These are phyloP conservation scores for Vairimorpha ceranae DNA, from an alignment of 371 early-diverging fungal species.

Conservation along the genomic window DNA sequence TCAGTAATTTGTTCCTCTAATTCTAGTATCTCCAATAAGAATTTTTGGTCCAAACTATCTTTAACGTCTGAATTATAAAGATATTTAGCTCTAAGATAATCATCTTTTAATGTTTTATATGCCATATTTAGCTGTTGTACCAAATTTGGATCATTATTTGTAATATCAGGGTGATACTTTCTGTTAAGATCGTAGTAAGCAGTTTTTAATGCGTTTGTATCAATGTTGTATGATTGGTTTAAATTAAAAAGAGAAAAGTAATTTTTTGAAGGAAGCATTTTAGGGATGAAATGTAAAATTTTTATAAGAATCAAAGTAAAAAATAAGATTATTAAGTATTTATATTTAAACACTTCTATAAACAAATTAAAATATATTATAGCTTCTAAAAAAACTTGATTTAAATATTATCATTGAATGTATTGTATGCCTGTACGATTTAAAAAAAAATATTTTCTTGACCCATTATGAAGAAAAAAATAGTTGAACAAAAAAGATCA, in stretches of 20 bases:
- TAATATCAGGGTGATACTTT: conserved; percentile 43
- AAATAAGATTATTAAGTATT: not conserved
- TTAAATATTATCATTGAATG: not conserved
- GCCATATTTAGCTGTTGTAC: conserved; percentile 39
- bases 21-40: conserved; percentile 31
- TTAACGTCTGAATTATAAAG: not conserved
- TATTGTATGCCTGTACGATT: not conserved
- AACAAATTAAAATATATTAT: no score
- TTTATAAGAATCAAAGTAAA: not conserved
- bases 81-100: conserved; percentile 47
- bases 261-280: conserved; percentile 13
- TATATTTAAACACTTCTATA: no score
- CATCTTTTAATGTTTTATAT: conserved; percentile 52
- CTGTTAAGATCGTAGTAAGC: conserved; percentile 33
- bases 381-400: conserved; percentile 2
- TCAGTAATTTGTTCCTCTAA: conserved; percentile 41
- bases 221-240: conserved; percentile 32
- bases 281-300: no score
- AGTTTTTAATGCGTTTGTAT: conserved; percentile 41
- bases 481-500: not conserved
- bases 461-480: not conserved
- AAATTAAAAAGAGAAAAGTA: conserved; percentile 40
- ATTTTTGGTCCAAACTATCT: conserved; percentile 14
- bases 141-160: not conserved
- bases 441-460: not conserved